These are phyloP conservation scores for Colletotrichum lindemuthianum DNA, from an alignment of 2,329 filamentous ascomycete species.

Conservation along the genomic window DNA sequence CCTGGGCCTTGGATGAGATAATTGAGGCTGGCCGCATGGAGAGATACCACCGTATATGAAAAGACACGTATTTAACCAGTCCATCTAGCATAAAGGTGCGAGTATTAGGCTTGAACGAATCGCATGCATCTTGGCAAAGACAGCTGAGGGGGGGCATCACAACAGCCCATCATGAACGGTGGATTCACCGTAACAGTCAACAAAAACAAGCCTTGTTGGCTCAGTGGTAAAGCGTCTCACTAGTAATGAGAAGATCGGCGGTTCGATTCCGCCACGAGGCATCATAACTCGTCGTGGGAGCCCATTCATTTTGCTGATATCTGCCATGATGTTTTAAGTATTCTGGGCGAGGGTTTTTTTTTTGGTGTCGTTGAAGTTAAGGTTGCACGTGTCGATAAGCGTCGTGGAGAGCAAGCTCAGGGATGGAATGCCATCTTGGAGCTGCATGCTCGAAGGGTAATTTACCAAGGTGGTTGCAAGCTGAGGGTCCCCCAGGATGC, in stretches of 20 bases:
- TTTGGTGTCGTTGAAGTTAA: no score
- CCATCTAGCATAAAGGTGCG: conserved; percentile 8
- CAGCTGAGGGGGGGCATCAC: no score
- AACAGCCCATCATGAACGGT: no score
- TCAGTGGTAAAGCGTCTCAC: conserved; percentile 38
- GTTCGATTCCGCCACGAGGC: conserved; percentile 38
- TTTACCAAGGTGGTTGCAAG: no score
- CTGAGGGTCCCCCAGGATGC: no score
- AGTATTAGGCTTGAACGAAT: neutral
- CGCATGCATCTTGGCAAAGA: no score
- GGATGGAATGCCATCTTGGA: no score
- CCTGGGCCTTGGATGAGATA: conserved; percentile 11
- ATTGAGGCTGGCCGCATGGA: conserved; percentile 12
- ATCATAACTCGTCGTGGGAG: neutral
- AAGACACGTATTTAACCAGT: conserved; percentile 6
- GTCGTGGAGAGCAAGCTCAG: no score
- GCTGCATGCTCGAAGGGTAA: no score
- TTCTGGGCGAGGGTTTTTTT: neutral
- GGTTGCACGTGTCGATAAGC: no score
- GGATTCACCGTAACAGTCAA: accelerated
- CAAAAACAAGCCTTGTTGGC: conserved; percentile 33
- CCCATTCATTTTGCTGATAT: neutral
- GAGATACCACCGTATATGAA: conserved; percentile 34
- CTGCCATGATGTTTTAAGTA: neutral
- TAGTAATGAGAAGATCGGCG: conserved; percentile 38